Conservation (phyloP, 2,329 filamentous ascomycete species). For the Trematosphaeria pertusa region DNA sequence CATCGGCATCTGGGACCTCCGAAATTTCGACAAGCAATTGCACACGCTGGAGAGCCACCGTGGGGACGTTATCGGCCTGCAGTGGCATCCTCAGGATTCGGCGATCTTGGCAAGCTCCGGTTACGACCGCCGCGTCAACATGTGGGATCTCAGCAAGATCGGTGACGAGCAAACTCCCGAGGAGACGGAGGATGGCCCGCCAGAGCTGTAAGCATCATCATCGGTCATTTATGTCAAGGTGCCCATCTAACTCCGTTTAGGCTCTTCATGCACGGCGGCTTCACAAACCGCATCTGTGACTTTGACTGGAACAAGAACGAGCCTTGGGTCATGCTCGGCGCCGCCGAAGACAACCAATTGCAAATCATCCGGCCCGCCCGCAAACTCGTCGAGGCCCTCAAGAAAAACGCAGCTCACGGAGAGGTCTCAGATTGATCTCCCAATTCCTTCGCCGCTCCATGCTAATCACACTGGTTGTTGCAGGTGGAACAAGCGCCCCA, state of each 20-base stretch:
- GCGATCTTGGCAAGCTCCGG: conserved; percentile 88
- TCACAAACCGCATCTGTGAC: conserved; percentile 95
- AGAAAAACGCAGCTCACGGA: conserved; percentile 45
- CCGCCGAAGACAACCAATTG: conserved; percentile 94
- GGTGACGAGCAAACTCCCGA: conserved; percentile 95
- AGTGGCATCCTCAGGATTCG: conserved; percentile 93
- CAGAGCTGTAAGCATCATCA: conserved; percentile 76
- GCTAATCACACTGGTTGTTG: no score
- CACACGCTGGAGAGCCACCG: conserved; percentile 89
- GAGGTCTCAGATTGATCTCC: conserved; percentile 47
- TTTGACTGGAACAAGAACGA: conserved; percentile 98
- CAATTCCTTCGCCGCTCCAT: no score
- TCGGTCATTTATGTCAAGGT: background rate
- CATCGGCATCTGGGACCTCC: conserved; percentile 92
- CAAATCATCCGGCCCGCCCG: conserved; percentile 71
- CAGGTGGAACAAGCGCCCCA: no score
- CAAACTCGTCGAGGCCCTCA: conserved; percentile 45
- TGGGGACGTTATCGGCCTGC: conserved; percentile 87
- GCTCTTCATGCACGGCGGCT: conserved; percentile 97
- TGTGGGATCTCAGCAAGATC: conserved; percentile 93
- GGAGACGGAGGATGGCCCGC: conserved; percentile 91
- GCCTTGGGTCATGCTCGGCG: conserved; percentile 94
- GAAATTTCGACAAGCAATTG: conserved; percentile 87
- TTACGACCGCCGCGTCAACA: conserved; percentile 91
- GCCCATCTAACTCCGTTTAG: conserved; percentile 52